phyloP scores from a whole-genome alignment of 2,329 filamentous ascomycete genomes.

The Penicillium sp. region DNA sequence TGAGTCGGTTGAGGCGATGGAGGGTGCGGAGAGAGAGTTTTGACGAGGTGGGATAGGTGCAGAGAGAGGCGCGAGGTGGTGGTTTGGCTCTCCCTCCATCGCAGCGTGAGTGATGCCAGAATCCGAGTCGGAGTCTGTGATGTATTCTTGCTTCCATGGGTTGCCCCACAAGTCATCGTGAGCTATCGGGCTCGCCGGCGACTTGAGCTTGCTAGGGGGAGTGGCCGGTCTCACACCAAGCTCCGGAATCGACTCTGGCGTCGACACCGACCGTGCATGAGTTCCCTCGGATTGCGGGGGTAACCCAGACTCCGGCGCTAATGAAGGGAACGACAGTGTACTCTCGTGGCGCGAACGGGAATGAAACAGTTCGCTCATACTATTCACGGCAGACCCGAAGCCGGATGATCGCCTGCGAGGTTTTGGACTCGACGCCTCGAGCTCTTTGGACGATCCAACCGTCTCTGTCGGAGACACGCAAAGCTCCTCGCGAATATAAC shows the following conservation, averaged over 20 bases:
- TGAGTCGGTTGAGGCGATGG: conserved; percentile 11
- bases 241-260: neutral
- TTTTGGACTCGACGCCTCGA: neutral
- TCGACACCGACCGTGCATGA: neutral
- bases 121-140: neutral
- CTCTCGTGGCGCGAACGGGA: neutral
- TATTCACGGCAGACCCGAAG: conserved; percentile 1
- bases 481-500: neutral
- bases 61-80: neutral
- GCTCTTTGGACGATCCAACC: neutral
- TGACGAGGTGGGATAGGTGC: neutral
- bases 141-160: neutral
- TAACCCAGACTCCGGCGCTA: neutral
- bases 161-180: conserved; percentile 1
- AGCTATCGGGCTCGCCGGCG: neutral
- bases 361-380: neutral
- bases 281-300: neutral
- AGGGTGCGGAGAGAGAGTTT: conserved; percentile 5
- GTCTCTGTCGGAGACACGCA: neutral
- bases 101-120: neutral
- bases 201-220: neutral
- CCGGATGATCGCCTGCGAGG: neutral
- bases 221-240: neutral
- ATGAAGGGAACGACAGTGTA: neutral
- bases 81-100: neutral